These are phyloP conservation scores for Hebeloma cylindrosporum DNA, from an alignment of 768 basidiomycete species.

Conservation along the genomic window DNA sequence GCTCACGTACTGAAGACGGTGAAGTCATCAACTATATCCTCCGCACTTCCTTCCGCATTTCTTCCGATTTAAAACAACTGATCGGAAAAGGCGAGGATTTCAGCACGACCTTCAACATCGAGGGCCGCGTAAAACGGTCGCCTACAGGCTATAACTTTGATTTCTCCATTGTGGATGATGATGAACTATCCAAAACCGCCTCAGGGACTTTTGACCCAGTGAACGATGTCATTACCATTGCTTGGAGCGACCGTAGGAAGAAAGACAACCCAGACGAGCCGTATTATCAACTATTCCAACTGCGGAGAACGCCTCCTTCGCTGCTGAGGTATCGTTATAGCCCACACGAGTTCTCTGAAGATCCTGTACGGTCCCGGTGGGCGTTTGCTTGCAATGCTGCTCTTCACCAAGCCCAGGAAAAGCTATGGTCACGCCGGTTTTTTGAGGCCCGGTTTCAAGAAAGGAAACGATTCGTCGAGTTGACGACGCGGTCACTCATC, in stretches of 20 bases:
- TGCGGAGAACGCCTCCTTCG: slow-evolving; percentile 30
- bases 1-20: slow-evolving; percentile 22
- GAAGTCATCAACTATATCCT: slow-evolving; percentile 26
- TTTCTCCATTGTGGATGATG: slow-evolving; percentile 28
- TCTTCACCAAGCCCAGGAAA: slow-evolving; percentile 30
- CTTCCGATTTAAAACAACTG: slow-evolving; percentile 21
- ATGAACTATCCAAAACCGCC: slow-evolving; percentile 26
- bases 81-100: slow-evolving; percentile 37
- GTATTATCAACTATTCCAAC: slow-evolving; percentile 22
- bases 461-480: slow-evolving; percentile 31
- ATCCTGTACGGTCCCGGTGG: slow-evolving; percentile 34
- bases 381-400: slow-evolving; percentile 33
- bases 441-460: slow-evolving; percentile 31
- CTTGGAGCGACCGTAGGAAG: slow-evolving; percentile 23
- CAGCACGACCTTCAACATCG: slow-evolving; percentile 30
- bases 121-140: slow-evolving; percentile 21
- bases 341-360: slow-evolving; percentile 25
- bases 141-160: slow-evolving; percentile 24
- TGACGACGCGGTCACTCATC: slow-evolving; percentile 29
- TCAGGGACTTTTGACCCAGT: slow-evolving; percentile 22
- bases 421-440: slow-evolving; percentile 32
- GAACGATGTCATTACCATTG: slow-evolving; percentile 19
- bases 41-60: slow-evolving; percentile 29
- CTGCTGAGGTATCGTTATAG: slow-evolving; percentile 33
- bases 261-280: slow-evolving; percentile 24